phyloP scores from a whole-genome alignment of 768 basidiomycete species.

The Leccinum rimulosum region DNA sequence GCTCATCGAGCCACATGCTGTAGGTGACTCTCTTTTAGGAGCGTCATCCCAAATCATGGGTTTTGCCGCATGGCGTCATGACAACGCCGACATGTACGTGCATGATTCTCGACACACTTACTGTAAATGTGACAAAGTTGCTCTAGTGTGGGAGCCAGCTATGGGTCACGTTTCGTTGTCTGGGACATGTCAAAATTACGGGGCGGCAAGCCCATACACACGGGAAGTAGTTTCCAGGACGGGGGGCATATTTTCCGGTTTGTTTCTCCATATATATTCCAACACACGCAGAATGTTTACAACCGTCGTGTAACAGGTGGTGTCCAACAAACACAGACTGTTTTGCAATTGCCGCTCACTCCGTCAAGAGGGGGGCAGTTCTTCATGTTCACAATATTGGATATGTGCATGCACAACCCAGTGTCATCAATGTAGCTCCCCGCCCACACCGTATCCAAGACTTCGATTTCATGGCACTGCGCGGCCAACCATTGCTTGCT shows the following conservation, averaged over 20 bases:
- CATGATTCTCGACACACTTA: not conserved
- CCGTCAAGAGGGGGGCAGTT: constrained; percentile 57
- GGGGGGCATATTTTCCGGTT: constrained; percentile 70
- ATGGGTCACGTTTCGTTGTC: constrained; percentile 66
- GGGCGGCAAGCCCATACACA: constrained; percentile 70
- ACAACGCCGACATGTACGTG: constrained; percentile 69
- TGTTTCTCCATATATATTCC: constrained; percentile 1
- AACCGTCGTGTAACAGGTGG: constrained; percentile 52
- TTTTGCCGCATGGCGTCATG: constrained; percentile 67
- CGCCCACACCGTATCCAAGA: constrained; percentile 66
- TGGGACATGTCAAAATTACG: constrained; percentile 74
- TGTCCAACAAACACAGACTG: constrained; percentile 72
- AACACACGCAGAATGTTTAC: not conserved
- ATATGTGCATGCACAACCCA: constrained; percentile 64
- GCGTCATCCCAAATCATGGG: constrained; percentile 47
- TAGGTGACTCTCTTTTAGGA: constrained; percentile 53
- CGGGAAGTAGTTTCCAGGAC: constrained; percentile 62
- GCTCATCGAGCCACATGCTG: constrained; percentile 64
- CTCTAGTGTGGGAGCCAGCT: constrained; percentile 69
- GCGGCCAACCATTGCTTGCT: constrained; percentile 63
- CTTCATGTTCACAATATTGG: constrained; percentile 68
- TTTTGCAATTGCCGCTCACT: constrained; percentile 71
- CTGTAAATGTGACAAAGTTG: not conserved
- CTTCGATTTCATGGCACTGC: constrained; percentile 70
- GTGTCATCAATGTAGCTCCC: constrained; percentile 52